These are phyloP conservation scores for Euphorbia schlechtendalii DNA, from an alignment of 441 rosid genomes.

Conservation along the genomic window DNA sequence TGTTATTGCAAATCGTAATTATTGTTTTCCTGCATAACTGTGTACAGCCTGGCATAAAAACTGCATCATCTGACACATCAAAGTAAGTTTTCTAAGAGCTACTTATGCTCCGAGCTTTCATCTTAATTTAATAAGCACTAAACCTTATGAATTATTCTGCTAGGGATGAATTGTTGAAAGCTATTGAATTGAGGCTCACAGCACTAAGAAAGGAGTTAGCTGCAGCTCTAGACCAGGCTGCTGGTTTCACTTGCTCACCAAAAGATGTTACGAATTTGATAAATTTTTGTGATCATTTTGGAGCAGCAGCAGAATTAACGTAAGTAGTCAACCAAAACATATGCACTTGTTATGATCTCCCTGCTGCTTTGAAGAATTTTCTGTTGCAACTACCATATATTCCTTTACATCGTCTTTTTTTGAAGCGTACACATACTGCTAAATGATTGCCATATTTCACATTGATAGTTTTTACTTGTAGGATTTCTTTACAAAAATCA, in stretches of 20 bases:
- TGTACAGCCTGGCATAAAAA: conserved; percentile 32
- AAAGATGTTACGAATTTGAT: conserved; percentile 34
- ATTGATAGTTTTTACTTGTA: conserved; percentile 24
- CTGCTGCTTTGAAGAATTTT: conserved; percentile 10
- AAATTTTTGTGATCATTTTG: conserved; percentile 43
- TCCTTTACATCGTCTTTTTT: background rate
- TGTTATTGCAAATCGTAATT: conserved; percentile 2
- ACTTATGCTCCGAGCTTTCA: conserved; percentile 10
- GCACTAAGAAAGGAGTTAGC: conserved; percentile 49
- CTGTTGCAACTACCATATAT: background rate
- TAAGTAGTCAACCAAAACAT: conserved; percentile 32
- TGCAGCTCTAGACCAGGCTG: conserved; percentile 36
- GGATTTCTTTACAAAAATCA: conserved; percentile 29
- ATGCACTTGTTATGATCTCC: conserved; percentile 7
- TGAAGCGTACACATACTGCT: background rate
- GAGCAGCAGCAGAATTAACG: conserved; percentile 40
- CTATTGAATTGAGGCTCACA: conserved; percentile 52
- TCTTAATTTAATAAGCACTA: conserved; percentile 16
- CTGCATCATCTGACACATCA: conserved; percentile 41
- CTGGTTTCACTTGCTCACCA: conserved; percentile 30
- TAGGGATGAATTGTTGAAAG: conserved; percentile 57
- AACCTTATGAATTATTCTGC: conserved; percentile 17
- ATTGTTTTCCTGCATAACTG: conserved; percentile 19
- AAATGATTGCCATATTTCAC: conserved; percentile 2
- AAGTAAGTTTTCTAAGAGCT: conserved; percentile 34